These are phyloP conservation scores for Castanea crenata DNA, from an alignment of 306 rosid genomes.

Conservation along the genomic window DNA sequence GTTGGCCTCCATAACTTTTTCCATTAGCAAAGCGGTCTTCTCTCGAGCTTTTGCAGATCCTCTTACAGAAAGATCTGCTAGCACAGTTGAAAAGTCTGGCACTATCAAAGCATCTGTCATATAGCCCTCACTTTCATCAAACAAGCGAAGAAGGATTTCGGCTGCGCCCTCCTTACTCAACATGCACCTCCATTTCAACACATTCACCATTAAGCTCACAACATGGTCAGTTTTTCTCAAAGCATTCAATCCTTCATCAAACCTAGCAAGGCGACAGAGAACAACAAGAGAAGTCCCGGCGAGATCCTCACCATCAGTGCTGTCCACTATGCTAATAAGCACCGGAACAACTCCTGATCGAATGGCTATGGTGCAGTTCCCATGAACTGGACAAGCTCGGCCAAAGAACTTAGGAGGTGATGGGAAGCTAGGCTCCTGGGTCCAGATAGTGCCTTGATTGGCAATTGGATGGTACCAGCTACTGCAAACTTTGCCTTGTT, in stretches of 20 bases:
- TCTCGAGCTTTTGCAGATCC: conserved; percentile 65
- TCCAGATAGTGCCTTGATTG: conserved; percentile 42
- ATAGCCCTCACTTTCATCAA: conserved; percentile 62
- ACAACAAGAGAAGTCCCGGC: conserved; percentile 57
- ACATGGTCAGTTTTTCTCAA: conserved; percentile 44
- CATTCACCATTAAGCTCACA: conserved; percentile 43
- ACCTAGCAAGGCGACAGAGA: conserved; percentile 64
- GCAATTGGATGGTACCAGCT: conserved; percentile 61
- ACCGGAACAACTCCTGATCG: conserved; percentile 50
- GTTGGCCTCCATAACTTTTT: conserved; percentile 43
- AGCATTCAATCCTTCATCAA: conserved; percentile 66
- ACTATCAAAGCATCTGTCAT: conserved; percentile 50
- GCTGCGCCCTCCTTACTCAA: conserved; percentile 77
- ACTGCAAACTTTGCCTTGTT: conserved; percentile 89
- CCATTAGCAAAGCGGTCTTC: conserved; percentile 63
- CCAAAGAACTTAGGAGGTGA: conserved; percentile 59
- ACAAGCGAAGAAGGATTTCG: conserved; percentile 66
- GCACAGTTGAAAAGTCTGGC: conserved; percentile 43
- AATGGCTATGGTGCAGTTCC: conserved; percentile 78
- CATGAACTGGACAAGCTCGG: conserved; percentile 81
- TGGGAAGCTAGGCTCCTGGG: conserved; percentile 36
- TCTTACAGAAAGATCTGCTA: conserved; percentile 75
- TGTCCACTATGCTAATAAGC: conserved; percentile 44
- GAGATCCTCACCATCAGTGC: conserved; percentile 40
- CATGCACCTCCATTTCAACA: conserved; percentile 66